These are phyloP conservation scores for Batrachochytrium dendrobatidis DNA, from an alignment of 371 early-diverging fungal species.

Conservation along the genomic window DNA sequence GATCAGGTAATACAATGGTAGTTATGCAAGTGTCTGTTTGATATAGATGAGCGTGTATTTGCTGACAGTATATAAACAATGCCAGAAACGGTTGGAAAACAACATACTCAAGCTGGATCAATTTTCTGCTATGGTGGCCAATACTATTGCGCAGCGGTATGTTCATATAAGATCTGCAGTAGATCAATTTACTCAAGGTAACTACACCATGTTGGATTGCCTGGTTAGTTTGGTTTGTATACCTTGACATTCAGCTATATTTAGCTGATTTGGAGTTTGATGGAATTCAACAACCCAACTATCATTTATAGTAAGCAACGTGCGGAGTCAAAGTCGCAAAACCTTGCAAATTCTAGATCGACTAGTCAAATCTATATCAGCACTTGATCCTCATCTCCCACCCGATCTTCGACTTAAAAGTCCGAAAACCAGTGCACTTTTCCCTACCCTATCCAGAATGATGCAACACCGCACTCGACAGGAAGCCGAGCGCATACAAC, in stretches of 20 bases:
- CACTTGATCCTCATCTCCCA: conserved; percentile 12
- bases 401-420: conserved; percentile 6
- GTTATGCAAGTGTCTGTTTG: neutral
- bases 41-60: too few species aligned
- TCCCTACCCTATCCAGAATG: conserved; percentile 11
- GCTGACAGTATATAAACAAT: too few species aligned
- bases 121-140: conserved; percentile 25
- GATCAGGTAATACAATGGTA: conserved; percentile 22
- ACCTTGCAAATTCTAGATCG: conserved; percentile 3
- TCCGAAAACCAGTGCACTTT: conserved; percentile 1
- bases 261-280: too few species aligned
- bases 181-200: conserved; percentile 17
- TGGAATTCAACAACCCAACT: too few species aligned
- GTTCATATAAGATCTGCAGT: conserved; percentile 13
- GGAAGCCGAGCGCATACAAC: too few species aligned
- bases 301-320: conserved; percentile 7
- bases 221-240: neutral
- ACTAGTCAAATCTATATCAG: conserved; percentile 8
- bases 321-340: conserved; percentile 11
- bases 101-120: conserved; percentile 22
- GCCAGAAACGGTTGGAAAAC: conserved; percentile 11
- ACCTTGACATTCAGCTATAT: too few species aligned
- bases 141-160: conserved; percentile 21
- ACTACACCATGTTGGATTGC: neutral
- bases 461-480: neutral